Conservation (phyloP, 129 eudicot genomes). For the Helianthus tuberosus region DNA sequence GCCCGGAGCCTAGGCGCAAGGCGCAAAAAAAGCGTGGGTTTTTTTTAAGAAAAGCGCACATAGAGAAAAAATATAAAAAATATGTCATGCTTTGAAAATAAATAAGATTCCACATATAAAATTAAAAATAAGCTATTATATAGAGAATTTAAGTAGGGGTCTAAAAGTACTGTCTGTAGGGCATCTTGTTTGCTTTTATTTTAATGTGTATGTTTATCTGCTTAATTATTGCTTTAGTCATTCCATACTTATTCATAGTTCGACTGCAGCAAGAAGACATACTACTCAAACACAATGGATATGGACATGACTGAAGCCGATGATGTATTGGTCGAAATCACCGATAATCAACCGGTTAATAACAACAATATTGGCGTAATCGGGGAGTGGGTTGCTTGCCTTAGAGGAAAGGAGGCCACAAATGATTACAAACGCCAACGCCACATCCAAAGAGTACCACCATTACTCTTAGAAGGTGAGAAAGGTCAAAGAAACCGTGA, state of each 20-base stretch:
- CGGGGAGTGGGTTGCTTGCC: constrained; percentile 18
- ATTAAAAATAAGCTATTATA: too few relatives aligned
- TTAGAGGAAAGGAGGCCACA: constrained; percentile 4
- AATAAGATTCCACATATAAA: too few relatives aligned
- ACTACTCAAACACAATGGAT: not conserved
- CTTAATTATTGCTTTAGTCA: not conserved
- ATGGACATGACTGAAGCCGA: constrained; percentile 14
- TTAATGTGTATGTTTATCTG: not conserved
- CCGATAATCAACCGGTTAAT: not conserved
- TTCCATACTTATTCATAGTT: not conserved
- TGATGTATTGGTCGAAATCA: constrained; percentile 5
- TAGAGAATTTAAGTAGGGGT: not conserved
- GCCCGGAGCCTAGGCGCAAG: too few relatives aligned
- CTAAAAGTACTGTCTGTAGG: too few relatives aligned
- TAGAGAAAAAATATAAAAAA: too few relatives aligned
- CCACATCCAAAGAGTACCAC: constrained; percentile 26
- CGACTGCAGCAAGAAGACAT: not conserved
- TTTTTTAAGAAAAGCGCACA: too few relatives aligned
- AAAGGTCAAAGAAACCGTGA: constrained; percentile 13
- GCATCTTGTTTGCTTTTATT: not conserved
- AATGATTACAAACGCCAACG: constrained; percentile 11
- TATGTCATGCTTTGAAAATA: too few relatives aligned
- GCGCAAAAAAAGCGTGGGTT: too few relatives aligned
- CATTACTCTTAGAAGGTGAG: constrained; percentile 25
- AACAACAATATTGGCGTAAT: not conserved